Conservation (phyloP, 179 eudicot genomes). For the Beta lomatogona region DNA sequence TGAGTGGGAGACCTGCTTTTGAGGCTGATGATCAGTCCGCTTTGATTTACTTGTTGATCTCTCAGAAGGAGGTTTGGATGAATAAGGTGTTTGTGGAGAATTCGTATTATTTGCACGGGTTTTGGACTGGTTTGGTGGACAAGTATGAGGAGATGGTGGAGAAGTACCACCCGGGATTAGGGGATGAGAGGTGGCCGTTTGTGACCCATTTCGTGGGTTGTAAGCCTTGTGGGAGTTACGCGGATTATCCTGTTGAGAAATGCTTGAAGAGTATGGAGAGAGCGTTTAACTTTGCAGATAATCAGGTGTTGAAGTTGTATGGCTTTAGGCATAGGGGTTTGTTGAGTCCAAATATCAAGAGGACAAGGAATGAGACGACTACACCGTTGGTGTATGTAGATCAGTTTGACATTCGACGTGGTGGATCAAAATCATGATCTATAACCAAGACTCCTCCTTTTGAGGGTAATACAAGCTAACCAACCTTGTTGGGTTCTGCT, state of each 20-base stretch:
- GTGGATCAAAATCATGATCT: slow-evolving; percentile 32
- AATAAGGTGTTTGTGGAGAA: slow-evolving; percentile 60
- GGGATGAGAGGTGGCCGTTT: slow-evolving; percentile 67
- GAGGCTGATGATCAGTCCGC: slow-evolving; percentile 83
- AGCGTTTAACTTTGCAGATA: slow-evolving; percentile 59
- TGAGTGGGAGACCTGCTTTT: slow-evolving; percentile 57
- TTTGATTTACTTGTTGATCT: slow-evolving; percentile 55
- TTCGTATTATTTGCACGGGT: slow-evolving; percentile 58
- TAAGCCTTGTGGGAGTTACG: slow-evolving; percentile 66
- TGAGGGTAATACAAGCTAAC: slow-evolving; percentile 15
- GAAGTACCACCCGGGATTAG: slow-evolving; percentile 56
- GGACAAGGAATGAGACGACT: slow-evolving; percentile 50
- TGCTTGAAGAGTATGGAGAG: slow-evolving; percentile 71
- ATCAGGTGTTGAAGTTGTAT: slow-evolving; percentile 60
- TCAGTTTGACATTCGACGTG: slow-evolving; percentile 41
- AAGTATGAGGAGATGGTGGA: slow-evolving; percentile 52
- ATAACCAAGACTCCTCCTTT: background rate
- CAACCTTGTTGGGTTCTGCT: slow-evolving; percentile 21
- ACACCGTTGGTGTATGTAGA: slow-evolving; percentile 48
- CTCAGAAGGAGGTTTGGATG: slow-evolving; percentile 59
- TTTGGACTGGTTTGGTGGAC: slow-evolving; percentile 63
- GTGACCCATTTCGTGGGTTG: slow-evolving; percentile 74
- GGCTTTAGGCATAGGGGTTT: slow-evolving; percentile 61
- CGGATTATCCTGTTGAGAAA: slow-evolving; percentile 62
- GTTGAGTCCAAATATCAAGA: slow-evolving; percentile 50